Evolutionary conservation across 805 yeast species (phyloP).

Genomic region (Candida golubevii): DNA sequence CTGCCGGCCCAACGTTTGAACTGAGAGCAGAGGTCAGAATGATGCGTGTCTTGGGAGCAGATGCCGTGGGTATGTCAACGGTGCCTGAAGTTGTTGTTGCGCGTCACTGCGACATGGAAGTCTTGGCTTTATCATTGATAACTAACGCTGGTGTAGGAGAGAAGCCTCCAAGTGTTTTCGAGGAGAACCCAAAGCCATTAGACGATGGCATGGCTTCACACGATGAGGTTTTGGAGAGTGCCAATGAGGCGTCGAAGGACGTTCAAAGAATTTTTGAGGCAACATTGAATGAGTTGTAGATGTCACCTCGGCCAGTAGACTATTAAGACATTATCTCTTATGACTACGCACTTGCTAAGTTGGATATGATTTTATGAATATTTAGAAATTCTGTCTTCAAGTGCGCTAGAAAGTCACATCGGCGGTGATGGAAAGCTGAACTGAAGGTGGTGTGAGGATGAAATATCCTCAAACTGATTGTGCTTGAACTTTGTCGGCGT

Average conservation of each 20-base stretch:
- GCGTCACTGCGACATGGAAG: conserved; percentile 78
- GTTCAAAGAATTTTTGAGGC: conserved; percentile 67
- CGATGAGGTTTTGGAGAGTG: conserved; percentile 84
- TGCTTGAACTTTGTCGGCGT: too few species aligned
- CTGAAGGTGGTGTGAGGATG: too few species aligned
- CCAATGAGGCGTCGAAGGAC: conserved; percentile 75
- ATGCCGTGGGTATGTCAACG: conserved; percentile 96
- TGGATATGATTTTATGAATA: too few species aligned
- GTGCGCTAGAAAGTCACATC: too few species aligned
- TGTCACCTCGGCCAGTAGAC: too few species aligned
- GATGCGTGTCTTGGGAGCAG: conserved; percentile 72
- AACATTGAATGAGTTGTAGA: conserved; percentile 43
- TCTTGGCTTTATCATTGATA: conserved; percentile 78
- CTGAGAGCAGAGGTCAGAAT: conserved; percentile 86
- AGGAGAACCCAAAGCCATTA: conserved; percentile 47
- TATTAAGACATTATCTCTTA: too few species aligned
- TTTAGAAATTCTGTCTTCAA: too few species aligned
- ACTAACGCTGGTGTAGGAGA: conserved; percentile 78
- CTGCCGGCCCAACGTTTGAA: conserved; percentile 93
- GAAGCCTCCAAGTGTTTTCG: conserved; percentile 63
- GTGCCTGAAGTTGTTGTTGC: conserved; percentile 95
- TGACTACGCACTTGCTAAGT: too few species aligned
- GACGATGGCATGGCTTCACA: conserved; percentile 83
- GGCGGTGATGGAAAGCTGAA: too few species aligned
- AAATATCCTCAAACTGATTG: too few species aligned